A percentile compares a stretch with the other conserved stretches of the same genome.
phyloP scores from a whole-genome alignment of 805 yeast species.

The Torulaspora delbrueckii region DNA sequence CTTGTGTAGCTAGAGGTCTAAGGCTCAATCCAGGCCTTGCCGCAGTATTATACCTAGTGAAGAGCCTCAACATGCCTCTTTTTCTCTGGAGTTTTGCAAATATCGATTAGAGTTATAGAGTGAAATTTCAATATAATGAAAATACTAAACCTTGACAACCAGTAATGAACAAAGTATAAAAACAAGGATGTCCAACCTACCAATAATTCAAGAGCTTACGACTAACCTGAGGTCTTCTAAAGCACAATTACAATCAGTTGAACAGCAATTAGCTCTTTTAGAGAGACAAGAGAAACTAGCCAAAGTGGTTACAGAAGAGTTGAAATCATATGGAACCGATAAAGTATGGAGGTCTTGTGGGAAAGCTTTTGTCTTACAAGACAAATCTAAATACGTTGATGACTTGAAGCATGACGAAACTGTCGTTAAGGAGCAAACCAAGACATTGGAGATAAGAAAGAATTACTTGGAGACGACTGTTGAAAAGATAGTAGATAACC shows the following conservation, averaged over 20 bases:
- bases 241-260: slow-evolving; percentile 29
- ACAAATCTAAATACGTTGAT: slow-evolving; percentile 42
- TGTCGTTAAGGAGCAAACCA: slow-evolving; percentile 53
- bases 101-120: not conserved
- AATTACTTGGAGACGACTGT: slow-evolving; percentile 70
- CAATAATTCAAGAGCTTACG: slow-evolving; percentile 24
- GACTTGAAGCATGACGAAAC: slow-evolving; percentile 49
- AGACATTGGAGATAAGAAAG: slow-evolving; percentile 61
- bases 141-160: not conserved
- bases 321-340: slow-evolving; percentile 45
- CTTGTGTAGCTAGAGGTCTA: slow-evolving; percentile 11
- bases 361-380: slow-evolving; percentile 53
- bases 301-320: slow-evolving; percentile 52
- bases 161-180: not conserved
- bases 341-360: slow-evolving; percentile 84
- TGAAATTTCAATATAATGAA: not conserved
- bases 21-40: not conserved
- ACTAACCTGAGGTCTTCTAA: slow-evolving; percentile 26
- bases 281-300: slow-evolving; percentile 42
- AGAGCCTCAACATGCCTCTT: slow-evolving; percentile 4
- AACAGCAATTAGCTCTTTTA: slow-evolving; percentile 28
- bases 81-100: not conserved
- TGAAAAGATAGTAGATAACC: slow-evolving; percentile 62
- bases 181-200: slow-evolving; percentile 8
- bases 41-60: not conserved